Evolutionary conservation across 306 rosid species (phyloP), one percentile per base, ranked within the genome.

Genomic region (Malus domestica): DNA sequence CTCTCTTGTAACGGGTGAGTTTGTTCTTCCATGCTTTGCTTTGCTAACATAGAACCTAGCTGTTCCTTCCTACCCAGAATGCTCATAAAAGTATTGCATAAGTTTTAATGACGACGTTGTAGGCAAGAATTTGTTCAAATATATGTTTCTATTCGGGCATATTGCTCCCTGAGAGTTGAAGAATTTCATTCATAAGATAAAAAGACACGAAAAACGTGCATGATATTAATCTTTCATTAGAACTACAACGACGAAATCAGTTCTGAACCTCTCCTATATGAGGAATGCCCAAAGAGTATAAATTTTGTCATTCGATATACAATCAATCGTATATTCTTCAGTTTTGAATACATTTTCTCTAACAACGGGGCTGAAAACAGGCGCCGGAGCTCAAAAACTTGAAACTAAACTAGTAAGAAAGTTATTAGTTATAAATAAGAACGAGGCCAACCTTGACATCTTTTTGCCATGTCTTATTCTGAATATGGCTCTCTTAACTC

Each of bases 1-100:
- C 75, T 73, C 65, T 67, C 74, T 82, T 46, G 58, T 80, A 70
- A 78, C 19, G 75, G 71, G 52, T 16, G 58, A 73, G 72, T 59
- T 69, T 80, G 69, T 32, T 74, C 58, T 57, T 67, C 68, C 62
- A 23, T 20, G 45, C 25, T 75, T 51, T 29, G 45, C 25, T 75
- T 51, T 62, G 16, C 30, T 14, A 12, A 42, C 62, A 64, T 51
- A 30, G 16, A 65, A 65, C 54, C 54, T 25, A 45, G 29, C 16
- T 71, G 16, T 32, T 64, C 4, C 7, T 10, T 35, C 40, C 40
- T 35, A 55, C 42, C 14, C 52, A 22, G 52, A 71, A 40, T 35
- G 67, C 67, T 14, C 55, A 14, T 66, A 22, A 72, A 19, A 18
- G 35, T 19, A 30, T 10, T 46, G 16, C 42, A 15, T 30, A 52